A percentile compares a stretch with the other conserved stretches of the same genome.
Conservation (phyloP, 495 filamentous ascomycete genomes). For the Lentithecium fluviatile region DNA sequence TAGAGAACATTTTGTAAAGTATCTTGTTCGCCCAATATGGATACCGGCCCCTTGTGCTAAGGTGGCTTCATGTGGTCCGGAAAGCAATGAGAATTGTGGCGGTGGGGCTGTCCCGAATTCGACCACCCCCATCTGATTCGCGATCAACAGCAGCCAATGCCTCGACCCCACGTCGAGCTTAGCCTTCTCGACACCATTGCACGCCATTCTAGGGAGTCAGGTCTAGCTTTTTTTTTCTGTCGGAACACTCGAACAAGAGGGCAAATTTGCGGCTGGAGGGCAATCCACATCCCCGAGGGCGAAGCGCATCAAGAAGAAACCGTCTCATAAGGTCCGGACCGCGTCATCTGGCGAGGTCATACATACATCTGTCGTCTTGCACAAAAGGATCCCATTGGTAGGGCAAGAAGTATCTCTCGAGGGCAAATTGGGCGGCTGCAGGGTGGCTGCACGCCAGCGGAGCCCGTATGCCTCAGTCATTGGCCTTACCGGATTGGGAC, state of each 20-base stretch:
- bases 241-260: background rate
- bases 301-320: background rate
- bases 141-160: background rate
- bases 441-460: background rate
- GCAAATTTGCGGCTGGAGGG: background rate
- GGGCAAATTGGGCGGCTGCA: constrained; percentile 14
- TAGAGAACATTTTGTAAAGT: too few species aligned
- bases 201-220: too few species aligned
- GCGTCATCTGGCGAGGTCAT: background rate
- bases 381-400: background rate
- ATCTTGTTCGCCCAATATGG: too few species aligned
- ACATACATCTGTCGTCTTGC: background rate
- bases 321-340: background rate
- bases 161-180: background rate
- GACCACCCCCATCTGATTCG: too few species aligned
- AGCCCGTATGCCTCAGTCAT: background rate
- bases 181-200: background rate
- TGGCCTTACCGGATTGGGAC: background rate
- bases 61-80: too few species aligned
- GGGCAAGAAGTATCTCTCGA: background rate
- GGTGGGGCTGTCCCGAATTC: too few species aligned
- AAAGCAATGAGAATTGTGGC: too few species aligned
- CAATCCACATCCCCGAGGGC: background rate
- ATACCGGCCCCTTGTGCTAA: too few species aligned
- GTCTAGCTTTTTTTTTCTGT: too few species aligned